Evolutionary conservation across 768 basidiomycete species (phyloP), one percentile per base, ranked within the genome.

Genomic region (Termitomyces sp.): DNA sequence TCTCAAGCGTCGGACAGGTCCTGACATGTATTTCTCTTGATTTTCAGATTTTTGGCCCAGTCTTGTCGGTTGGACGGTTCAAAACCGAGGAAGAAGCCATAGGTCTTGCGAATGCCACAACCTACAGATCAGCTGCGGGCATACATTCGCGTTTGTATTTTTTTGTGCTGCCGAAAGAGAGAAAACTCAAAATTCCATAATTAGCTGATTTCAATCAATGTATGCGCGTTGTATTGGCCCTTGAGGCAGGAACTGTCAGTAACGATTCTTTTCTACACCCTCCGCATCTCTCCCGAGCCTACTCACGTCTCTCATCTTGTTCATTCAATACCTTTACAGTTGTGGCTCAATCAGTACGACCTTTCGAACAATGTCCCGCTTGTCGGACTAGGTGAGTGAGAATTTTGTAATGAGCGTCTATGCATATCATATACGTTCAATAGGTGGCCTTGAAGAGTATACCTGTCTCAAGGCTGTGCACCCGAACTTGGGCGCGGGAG

Each of bases 261-360:
- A 45, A 36, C 23, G n/a, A 27, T 25, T n/a, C 33, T 15, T 38
- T 38, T 48, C n/a, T n/a, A 35, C 41, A 41, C 16, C 46, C 29
- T 31, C 39, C 50, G 23, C 33, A 23, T 42, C 16, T 25, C 16
- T 15, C n/a, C 22, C 3, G 23, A n/a, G n/a, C n/a, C n/a, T 11
- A 25, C 11, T 29, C 29, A 29, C 29, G 9, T 29, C 9, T 3
- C 9, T 29, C 13, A 23, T 1, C 27, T n/a, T 6, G 16, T 36
- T 11, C 9, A 49, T 25, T 47, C 16, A 48, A 23, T 23, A 22
- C n/a, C 15, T 38, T 11, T 22, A 31, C 31, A 90, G 87, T 88
- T 93, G 39, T 97, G 94, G 94, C 81, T 94, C 56, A 98, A 98
- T 70, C 87, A 92, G 64, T 95, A 94, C 72, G 89, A 88, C 64